These are phyloP conservation scores for Porphyrellus sp. DNA, from an alignment of 1,284 basidiomycete genomes.

Conservation along the genomic window DNA sequence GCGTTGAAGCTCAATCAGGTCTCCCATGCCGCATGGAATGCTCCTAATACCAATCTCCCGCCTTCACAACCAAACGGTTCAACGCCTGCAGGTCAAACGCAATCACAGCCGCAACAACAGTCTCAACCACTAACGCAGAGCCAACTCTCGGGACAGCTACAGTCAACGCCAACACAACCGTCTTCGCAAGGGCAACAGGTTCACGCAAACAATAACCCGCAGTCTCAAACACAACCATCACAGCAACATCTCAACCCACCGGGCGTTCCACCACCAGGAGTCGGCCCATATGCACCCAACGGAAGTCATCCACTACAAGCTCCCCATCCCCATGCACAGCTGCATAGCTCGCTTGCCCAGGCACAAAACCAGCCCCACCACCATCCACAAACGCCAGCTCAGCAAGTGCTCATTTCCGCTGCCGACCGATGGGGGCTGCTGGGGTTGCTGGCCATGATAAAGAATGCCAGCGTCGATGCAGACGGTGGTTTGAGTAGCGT, in stretches of 20 bases:
- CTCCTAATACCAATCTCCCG: conserved; percentile 36
- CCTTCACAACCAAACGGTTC: conserved; percentile 32
- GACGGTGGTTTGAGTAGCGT: conserved; percentile 85
- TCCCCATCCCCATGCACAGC: conserved; percentile 32
- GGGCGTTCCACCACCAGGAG: conserved; percentile 48
- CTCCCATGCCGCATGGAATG: conserved; percentile 62
- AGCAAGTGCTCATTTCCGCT: conserved; percentile 90
- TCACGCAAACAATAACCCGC: conserved; percentile 32
- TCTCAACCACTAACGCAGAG: conserved; percentile 31
- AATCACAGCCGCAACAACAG: conserved; percentile 29
- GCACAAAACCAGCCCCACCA: conserved; percentile 37
- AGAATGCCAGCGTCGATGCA: conserved; percentile 74
- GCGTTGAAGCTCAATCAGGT: conserved; percentile 60
- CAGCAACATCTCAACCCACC: conserved; percentile 49
- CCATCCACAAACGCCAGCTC: conserved; percentile 84
- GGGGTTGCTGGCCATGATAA: conserved; percentile 88
- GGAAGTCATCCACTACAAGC: conserved; percentile 40
- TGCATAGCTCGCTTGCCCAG: conserved; percentile 32
- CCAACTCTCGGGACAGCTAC: conserved; percentile 30
- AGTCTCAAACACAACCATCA: conserved; percentile 27
- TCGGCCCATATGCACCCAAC: conserved; percentile 42
- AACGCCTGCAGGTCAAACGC: conserved; percentile 32
- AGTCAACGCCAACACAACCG: conserved; percentile 31
- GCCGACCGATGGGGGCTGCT: conserved; percentile 95
- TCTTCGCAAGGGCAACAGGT: conserved; percentile 39